Percentiles rank a stretch among this genome's conserved stretches.
phyloP scores from a whole-genome alignment of 108 stramenopile genomes.

The Nitzschia sp. region DNA sequence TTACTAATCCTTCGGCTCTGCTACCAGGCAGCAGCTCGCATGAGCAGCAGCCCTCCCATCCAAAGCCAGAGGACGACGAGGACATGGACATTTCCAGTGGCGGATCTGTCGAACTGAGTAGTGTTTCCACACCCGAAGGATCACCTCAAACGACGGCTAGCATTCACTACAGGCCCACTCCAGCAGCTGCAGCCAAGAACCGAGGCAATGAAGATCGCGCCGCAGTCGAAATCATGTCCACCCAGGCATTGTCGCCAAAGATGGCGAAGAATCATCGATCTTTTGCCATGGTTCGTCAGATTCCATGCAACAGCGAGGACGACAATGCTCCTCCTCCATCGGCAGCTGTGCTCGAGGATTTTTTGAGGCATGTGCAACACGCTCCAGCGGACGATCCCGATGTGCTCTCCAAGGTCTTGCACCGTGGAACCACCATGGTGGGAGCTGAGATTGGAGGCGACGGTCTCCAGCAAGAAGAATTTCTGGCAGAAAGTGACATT shows the following conservation, averaged over 20 bases:
- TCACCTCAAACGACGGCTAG: no score
- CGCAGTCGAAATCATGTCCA: background rate
- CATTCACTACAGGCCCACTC: no score
- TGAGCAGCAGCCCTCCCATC: no score
- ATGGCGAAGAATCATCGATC: background rate
- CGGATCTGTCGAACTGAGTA: no score
- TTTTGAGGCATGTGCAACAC: background rate
- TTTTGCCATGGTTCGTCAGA: background rate
- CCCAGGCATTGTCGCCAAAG: background rate
- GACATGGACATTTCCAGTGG: background rate
- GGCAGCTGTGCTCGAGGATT: background rate
- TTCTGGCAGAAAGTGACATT: conserved; percentile 3
- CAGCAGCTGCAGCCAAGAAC: no score
- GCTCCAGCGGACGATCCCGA: conserved; percentile 7
- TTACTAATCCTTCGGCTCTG: no score
- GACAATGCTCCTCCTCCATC: no score
- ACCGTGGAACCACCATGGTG: background rate
- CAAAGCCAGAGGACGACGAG: conserved; percentile 9
- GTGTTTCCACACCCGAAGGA: background rate
- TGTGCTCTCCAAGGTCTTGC: conserved; percentile 1
- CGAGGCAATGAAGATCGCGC: no score
- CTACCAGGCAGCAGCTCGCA: no score
- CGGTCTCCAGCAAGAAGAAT: conserved; percentile 1
- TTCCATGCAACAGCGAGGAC: no score
- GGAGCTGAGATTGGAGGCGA: background rate